A percentile compares a stretch with the other conserved stretches of the same genome.
Conservation (phyloP, 169 alveolate species). For the Plasmodium yoelii region DNA sequence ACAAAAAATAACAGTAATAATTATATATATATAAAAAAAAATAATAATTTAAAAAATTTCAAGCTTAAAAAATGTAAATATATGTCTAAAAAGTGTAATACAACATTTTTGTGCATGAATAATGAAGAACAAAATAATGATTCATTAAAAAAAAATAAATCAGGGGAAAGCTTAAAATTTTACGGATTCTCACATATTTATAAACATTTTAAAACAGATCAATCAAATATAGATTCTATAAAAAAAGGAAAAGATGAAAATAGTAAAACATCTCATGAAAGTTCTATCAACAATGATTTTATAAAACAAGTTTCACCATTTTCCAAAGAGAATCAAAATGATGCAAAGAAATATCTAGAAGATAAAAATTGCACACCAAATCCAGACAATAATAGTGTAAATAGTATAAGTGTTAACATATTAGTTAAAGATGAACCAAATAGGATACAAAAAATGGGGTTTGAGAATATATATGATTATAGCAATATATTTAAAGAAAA, state of each 20-base stretch:
- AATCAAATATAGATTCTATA: neutral
- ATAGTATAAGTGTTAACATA: conserved; percentile 17
- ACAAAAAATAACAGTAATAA: conserved; percentile 16
- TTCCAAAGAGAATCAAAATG: neutral
- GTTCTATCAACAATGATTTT: neutral
- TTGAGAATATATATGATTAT: conserved; percentile 50
- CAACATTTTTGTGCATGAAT: conserved; percentile 10
- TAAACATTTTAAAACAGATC: conserved; percentile 32
- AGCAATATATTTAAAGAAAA: conserved; percentile 58
- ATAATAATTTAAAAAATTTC: neutral
- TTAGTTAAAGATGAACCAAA: conserved; percentile 71
- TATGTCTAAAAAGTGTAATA: conserved; percentile 21
- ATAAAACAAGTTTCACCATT: neutral
- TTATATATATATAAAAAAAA: conserved; percentile 23
- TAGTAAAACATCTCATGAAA: neutral
- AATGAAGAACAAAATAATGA: conserved; percentile 11
- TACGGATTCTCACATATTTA: conserved; percentile 49
- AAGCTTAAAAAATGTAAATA: conserved; percentile 29
- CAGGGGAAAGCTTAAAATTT: conserved; percentile 46
- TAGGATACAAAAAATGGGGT: conserved; percentile 48
- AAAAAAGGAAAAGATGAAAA: neutral
- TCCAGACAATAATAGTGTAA: conserved; percentile 17
- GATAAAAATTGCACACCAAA: neutral
- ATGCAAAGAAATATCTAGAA: neutral
- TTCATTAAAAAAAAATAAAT: conserved; percentile 1